phyloP scores from a whole-genome alignment of 768 basidiomycete species.

The Gymnopilus junonius region DNA sequence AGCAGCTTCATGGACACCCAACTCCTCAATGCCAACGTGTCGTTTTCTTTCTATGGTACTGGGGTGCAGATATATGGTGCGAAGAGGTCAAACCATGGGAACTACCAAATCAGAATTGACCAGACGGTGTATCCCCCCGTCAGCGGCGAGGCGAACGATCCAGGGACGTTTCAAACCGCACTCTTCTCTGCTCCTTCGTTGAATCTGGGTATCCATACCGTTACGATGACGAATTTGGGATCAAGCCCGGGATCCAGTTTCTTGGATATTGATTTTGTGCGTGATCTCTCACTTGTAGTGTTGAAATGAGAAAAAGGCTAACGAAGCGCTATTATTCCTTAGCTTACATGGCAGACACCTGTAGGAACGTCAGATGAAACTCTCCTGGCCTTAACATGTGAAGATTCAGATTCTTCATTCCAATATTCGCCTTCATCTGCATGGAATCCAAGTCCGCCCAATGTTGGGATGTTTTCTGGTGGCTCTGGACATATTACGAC shows the following conservation, averaged over 20 bases:
- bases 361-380: constrained; percentile 29
- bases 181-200: constrained; percentile 43
- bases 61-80: constrained; percentile 54
- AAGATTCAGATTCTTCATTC: constrained; percentile 42
- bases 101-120: constrained; percentile 48
- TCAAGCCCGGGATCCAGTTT: constrained; percentile 23
- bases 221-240: constrained; percentile 38
- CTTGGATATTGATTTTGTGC: constrained; percentile 55
- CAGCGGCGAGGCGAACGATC: constrained; percentile 30
- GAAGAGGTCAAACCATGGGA: constrained; percentile 50
- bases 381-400: constrained; percentile 29
- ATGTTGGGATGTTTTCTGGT: constrained; percentile 46
- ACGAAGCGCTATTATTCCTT: not conserved
- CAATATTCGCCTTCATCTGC: constrained; percentile 32
- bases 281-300: constrained; percentile 15
- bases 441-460: constrained; percentile 38
- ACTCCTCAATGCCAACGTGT: constrained; percentile 32
- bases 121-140: constrained; percentile 24
- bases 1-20: constrained; percentile 45
- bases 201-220: constrained; percentile 36
- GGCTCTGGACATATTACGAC: constrained; percentile 43
- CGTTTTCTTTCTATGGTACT: constrained; percentile 53
- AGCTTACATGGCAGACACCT: constrained; percentile 39
- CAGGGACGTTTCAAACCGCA: constrained; percentile 40
- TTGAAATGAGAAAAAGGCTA: not conserved